Evolutionary conservation across 176 grass and related monocot species (phyloP), one percentile per base, ranked within the genome.

Genomic region (Bromus sterilis): DNA sequence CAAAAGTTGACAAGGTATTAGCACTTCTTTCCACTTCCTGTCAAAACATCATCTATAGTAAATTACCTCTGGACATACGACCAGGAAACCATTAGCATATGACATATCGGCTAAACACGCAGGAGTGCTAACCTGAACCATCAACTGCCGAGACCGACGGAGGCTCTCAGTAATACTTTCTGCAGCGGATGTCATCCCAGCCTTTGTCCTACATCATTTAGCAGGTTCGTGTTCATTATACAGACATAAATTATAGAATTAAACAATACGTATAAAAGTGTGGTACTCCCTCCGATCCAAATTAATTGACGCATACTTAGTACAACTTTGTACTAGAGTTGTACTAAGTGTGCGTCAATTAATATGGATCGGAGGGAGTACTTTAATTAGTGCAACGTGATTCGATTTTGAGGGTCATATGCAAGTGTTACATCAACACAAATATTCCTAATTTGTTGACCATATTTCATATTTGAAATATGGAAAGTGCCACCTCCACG

Each of bases 131-230:
- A 94, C 95, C 92, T 94, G 92, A 89, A 94, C 88, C 95, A 98
- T 98, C 82, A 93, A 68, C 37, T 93, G 88, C 29, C 75, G 79
- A 58, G 92, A 91, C 10, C 86, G 76, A 31, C 86, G 83, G 35
- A 98, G 90, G 86, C 92, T 93, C 36, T 93, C 88, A 3, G 92
- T 93, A 71, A 94, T 93, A 83, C 92, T 94, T 93, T 93, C 95
- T 71, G 90, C 88, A 87, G 92, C 86, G 49, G 92, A 93, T 51
- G 88, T 93, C 92, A 94, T 91, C 21, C 88, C 92, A 87, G 79
- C 81, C 73, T 93, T 94, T 89, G 92, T 98, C 83, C 90, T 97
- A 56, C 29, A 81, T 32, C 10, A 55, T 63, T 51, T 73, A 20
- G 48, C 34, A 44, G 18, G 29, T 84, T 11, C 80, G 2, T n/a